Evolutionary conservation across 805 yeast species (phyloP).

Genomic region (Yarrowia phangngaensis): DNA sequence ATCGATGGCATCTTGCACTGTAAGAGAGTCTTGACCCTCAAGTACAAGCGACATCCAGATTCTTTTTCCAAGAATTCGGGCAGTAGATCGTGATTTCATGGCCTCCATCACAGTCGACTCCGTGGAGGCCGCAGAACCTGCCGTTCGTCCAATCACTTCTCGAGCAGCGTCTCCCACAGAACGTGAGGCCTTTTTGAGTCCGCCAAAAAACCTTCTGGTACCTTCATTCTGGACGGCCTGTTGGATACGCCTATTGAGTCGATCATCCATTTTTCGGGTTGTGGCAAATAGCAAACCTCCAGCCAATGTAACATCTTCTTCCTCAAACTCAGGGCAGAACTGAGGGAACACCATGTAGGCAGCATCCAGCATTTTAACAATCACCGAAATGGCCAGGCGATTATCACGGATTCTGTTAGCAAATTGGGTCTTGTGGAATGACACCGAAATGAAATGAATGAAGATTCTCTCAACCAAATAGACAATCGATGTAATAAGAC

Average conservation of each 20-base stretch:
- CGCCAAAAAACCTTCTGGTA: constrained; percentile 20
- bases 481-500: constrained; percentile 40
- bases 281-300: constrained; percentile 31
- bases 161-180: constrained; percentile 36
- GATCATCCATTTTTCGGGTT: constrained; percentile 28
- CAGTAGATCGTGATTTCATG: constrained; percentile 33
- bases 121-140: constrained; percentile 27
- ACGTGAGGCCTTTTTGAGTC: constrained; percentile 30
- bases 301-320: constrained; percentile 38
- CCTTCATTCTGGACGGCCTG: constrained; percentile 32
- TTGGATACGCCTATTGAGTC: constrained; percentile 30
- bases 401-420: constrained; percentile 40
- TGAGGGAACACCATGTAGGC: constrained; percentile 40
- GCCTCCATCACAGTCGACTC: constrained; percentile 36
- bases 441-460: constrained; percentile 42
- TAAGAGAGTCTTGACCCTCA: constrained; percentile 39
- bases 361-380: constrained; percentile 37
- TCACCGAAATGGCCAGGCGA: constrained; percentile 37
- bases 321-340: constrained; percentile 39
- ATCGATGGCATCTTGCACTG: constrained; percentile 38
- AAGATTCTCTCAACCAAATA: constrained; percentile 40
- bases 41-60: constrained; percentile 44
- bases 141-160: constrained; percentile 32
- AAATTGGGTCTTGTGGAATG: constrained; percentile 42
- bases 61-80: constrained; percentile 40